phyloP scores from a whole-genome alignment of 2,329 filamentous ascomycete genomes.

The Cytospora paraplurivora region DNA sequence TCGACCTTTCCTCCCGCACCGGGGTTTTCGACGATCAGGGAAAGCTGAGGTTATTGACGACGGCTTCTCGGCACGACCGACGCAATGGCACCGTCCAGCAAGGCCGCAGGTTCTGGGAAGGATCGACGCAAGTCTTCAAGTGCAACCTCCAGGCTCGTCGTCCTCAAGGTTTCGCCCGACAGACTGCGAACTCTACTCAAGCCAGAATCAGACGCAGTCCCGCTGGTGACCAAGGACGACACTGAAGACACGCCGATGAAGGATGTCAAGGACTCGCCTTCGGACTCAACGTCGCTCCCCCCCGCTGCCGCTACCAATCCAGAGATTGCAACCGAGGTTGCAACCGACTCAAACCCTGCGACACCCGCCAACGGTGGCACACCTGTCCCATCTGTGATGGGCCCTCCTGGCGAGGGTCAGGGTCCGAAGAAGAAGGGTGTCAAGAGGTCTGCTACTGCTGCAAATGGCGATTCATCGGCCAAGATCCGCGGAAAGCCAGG shows the following conservation, averaged over 20 bases:
- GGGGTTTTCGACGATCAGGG: background rate
- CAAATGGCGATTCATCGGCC: constrained; percentile 66
- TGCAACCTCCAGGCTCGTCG: constrained; percentile 44
- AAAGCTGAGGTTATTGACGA: background rate
- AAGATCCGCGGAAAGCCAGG: constrained; percentile 85
- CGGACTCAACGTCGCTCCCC: constrained; percentile 44
- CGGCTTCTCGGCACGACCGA: constrained; percentile 17
- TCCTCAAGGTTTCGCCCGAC: constrained; percentile 53
- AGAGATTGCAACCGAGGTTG: constrained; percentile 61
- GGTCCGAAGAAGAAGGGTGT: constrained; percentile 73
- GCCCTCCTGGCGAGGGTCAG: constrained; percentile 55
- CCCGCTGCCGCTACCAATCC: constrained; percentile 48
- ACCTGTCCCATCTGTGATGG: constrained; percentile 59
- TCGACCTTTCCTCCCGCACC: background rate
- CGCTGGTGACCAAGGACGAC: constrained; percentile 29
- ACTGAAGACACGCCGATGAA: constrained; percentile 42
- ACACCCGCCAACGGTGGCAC: constrained; percentile 61
- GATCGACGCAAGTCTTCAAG: constrained; percentile 47
- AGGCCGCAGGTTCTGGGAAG: constrained; percentile 39
- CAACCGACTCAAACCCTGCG: constrained; percentile 60
- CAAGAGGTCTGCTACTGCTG: constrained; percentile 67
- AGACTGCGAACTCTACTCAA: constrained; percentile 55
- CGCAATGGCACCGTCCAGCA: constrained; percentile 43
- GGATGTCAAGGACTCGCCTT: constrained; percentile 49
- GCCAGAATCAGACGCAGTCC: constrained; percentile 41